A percentile compares a stretch with the other conserved stretches of the same genome.
Evolutionary conservation across 768 basidiomycete species (phyloP).

Genomic region (Hydnum rufescens): DNA sequence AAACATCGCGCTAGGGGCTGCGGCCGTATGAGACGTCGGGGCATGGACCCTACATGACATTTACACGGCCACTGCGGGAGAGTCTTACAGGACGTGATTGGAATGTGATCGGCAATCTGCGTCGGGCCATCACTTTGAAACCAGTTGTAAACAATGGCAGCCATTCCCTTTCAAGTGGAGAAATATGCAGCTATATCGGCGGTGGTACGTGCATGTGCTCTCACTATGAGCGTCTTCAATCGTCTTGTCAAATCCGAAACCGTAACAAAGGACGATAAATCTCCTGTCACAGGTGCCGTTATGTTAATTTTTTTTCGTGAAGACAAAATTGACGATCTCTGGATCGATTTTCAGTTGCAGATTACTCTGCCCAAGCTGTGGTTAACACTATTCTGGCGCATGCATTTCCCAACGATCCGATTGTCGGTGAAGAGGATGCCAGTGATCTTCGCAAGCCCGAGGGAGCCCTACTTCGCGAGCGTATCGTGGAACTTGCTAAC

Average conservation of each 20-base stretch:
- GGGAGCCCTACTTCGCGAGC: constrained; percentile 29
- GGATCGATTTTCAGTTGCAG: constrained; percentile 46
- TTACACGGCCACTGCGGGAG: too few species aligned
- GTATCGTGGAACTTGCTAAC: constrained; percentile 68
- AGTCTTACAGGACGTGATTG: too few species aligned
- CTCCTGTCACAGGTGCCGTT: constrained; percentile 61
- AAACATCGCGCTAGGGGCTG: too few species aligned
- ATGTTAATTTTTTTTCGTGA: not conserved
- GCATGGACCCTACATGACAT: too few species aligned
- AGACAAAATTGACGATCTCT: not conserved
- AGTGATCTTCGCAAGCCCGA: constrained; percentile 39
- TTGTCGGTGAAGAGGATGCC: constrained; percentile 93
- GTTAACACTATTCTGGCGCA: constrained; percentile 58
- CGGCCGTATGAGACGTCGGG: too few species aligned
- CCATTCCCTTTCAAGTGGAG: too few species aligned
- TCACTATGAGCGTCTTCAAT: constrained; percentile 75
- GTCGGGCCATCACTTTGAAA: too few species aligned
- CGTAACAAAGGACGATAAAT: constrained; percentile 77
- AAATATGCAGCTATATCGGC: constrained; percentile 69
- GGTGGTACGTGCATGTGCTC: constrained; percentile 64
- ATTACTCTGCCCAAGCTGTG: constrained; percentile 85
- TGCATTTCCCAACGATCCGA: constrained; percentile 68
- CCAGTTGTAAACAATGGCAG: too few species aligned
- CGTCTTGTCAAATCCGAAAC: constrained; percentile 72
- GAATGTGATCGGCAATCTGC: too few species aligned